A percentile compares a stretch with the other conserved stretches of the same genome.
These are phyloP conservation scores for Blastobotrys persicus DNA, from an alignment of 1,139 yeast genomes.

Conservation along the genomic window DNA sequence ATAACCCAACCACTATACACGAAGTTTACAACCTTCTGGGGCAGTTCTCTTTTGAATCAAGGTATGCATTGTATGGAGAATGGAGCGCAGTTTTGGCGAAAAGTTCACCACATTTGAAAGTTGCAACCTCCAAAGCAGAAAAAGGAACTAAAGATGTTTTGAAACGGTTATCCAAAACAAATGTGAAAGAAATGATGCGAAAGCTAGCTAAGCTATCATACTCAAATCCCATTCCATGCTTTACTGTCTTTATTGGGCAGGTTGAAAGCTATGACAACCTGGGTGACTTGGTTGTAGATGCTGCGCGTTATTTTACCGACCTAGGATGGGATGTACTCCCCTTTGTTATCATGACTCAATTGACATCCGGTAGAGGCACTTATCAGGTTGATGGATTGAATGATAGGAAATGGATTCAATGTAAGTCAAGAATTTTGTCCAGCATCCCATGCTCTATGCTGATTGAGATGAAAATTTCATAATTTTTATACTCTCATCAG, in stretches of 20 bases:
- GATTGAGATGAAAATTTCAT: no score
- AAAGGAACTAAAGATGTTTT: slow-evolving; percentile 78
- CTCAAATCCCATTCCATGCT: slow-evolving; percentile 79
- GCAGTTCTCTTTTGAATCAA: slow-evolving; percentile 55
- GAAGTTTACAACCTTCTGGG: slow-evolving; percentile 58
- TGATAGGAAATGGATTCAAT: slow-evolving; percentile 81
- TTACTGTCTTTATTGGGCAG: slow-evolving; percentile 42
- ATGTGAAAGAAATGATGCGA: slow-evolving; percentile 73
- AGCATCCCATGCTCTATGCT: no score
- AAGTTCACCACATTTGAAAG: slow-evolving; percentile 55
- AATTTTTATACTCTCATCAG: no score
- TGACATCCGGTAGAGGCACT: slow-evolving; percentile 66
- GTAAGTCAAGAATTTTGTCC: no score
- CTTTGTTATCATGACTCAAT: slow-evolving; percentile 66
- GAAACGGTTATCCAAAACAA: slow-evolving; percentile 85
- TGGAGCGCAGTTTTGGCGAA: slow-evolving; percentile 56
- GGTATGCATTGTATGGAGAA: slow-evolving; percentile 85
- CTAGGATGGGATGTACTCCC: slow-evolving; percentile 88
- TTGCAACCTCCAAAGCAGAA: slow-evolving; percentile 68
- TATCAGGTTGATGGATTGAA: slow-evolving; percentile 78
- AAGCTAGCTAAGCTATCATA: slow-evolving; percentile 73
- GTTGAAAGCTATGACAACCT: slow-evolving; percentile 92
- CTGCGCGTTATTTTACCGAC: slow-evolving; percentile 72
- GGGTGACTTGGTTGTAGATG: slow-evolving; percentile 71
- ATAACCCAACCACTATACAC: slow-evolving; percentile 61